Conservation (phyloP, 2,329 filamentous ascomycete species). For the Phialophora tarda region DNA sequence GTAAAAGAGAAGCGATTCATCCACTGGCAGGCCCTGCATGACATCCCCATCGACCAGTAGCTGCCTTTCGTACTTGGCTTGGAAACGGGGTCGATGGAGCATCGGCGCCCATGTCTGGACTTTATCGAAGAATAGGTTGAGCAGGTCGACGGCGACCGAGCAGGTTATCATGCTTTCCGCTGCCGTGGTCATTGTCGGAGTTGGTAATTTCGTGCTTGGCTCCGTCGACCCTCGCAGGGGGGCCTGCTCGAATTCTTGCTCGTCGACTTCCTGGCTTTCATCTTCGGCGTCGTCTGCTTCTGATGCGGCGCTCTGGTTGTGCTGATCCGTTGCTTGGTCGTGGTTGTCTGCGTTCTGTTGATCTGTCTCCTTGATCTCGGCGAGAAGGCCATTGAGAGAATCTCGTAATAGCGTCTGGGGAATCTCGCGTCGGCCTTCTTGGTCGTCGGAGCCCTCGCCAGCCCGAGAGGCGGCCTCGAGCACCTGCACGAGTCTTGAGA, state of each 20-base stretch:
- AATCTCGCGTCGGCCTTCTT: conserved; percentile 19
- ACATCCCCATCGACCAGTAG: conserved; percentile 27
- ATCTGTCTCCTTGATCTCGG: conserved; percentile 27
- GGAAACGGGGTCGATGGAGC: conserved; percentile 84
- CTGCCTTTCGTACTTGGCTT: conserved; percentile 24
- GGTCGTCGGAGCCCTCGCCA: conserved; percentile 8
- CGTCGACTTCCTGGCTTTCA: conserved; percentile 17
- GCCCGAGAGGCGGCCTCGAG: conserved; percentile 28
- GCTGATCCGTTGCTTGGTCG: conserved; percentile 1
- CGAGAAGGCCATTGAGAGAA: conserved; percentile 28
- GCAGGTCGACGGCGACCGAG: conserved; percentile 72
- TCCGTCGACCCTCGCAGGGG: not conserved
- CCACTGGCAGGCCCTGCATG: conserved; percentile 25
- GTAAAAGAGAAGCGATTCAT: conserved; percentile 31
- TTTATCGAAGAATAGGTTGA: conserved; percentile 90
- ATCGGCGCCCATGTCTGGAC: conserved; percentile 83
- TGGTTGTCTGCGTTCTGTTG: not conserved
- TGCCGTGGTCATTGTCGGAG: conserved; percentile 1
- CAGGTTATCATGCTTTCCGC: conserved; percentile 17
- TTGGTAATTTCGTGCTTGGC: conserved; percentile 8
- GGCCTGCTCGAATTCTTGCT: not conserved
- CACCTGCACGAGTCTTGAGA: conserved; percentile 27
- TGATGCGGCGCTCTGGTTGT: not conserved
- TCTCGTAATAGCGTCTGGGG: conserved; percentile 25
- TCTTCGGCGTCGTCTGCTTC: conserved; percentile 24